Evolutionary conservation across 2,329 filamentous ascomycete species (phyloP).

Genomic region (Hypoxylon rubiginosum): DNA sequence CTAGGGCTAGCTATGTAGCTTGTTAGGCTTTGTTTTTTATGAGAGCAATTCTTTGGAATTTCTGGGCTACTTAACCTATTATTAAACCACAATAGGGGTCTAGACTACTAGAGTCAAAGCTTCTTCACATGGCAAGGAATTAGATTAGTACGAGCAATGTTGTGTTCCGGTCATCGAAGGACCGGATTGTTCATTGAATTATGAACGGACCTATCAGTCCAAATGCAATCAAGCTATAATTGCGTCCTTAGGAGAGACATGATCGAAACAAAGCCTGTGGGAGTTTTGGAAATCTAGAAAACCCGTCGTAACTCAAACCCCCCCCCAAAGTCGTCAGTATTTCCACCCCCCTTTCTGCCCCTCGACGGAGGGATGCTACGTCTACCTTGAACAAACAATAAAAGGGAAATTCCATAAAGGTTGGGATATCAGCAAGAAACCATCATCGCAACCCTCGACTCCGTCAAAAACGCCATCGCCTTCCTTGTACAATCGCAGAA

Average conservation of each 20-base stretch:
- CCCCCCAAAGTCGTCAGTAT: slow-evolving; percentile 1
- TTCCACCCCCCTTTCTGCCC: slow-evolving; percentile 10
- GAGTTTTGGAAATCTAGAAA: slow-evolving; percentile 18
- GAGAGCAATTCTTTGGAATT: background rate
- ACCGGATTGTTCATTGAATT: slow-evolving; percentile 15
- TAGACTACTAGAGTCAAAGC: slow-evolving; percentile 4
- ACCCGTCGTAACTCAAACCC: background rate
- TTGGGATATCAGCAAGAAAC: slow-evolving; percentile 13
- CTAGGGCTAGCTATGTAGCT: background rate
- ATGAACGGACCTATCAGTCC: slow-evolving; percentile 14
- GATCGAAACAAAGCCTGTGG: slow-evolving; percentile 1
- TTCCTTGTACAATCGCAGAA: slow-evolving; percentile 9
- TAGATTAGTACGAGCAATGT: background rate
- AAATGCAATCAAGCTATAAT: slow-evolving; percentile 30
- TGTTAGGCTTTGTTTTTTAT: background rate
- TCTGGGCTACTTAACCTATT: background rate
- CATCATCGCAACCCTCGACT: background rate
- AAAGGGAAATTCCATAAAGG: background rate
- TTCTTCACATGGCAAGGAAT: background rate
- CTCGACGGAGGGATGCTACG: background rate
- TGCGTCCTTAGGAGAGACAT: slow-evolving; percentile 1
- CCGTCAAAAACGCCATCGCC: slow-evolving; percentile 8
- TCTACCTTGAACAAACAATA: slow-evolving; percentile 4
- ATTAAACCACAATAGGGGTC: background rate
- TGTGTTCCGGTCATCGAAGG: background rate